Evolutionary conservation across 2,329 filamentous ascomycete genomes (phyloP), one percentile per base, ranked within the genome.

Genomic region (Colletotrichum karsti): DNA sequence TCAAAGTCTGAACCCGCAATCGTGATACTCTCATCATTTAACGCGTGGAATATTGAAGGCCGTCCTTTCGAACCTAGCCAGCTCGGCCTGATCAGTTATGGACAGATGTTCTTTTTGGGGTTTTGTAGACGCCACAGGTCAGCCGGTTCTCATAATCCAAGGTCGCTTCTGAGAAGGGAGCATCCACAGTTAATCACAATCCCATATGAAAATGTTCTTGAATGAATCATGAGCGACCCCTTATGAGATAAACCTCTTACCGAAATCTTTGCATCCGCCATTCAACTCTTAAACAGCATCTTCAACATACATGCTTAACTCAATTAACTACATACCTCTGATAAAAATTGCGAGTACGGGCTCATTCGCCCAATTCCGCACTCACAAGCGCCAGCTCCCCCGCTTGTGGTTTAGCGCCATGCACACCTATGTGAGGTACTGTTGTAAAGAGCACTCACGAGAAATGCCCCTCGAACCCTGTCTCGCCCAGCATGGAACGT

Each of bases 1-100:
- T 67, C 54, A 51, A 50, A 60, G 44, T 26, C 35, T 6, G 57
- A 37, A 51, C 20, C 61, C 53, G 58, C 58, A 62, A 53, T 54
- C 26, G 22, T 42, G 48, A 39, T 53, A 8, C 33, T 24, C 26
- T 35, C 9, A 35, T 35, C 6, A 35, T 12, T 35, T 35, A 9
- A 15, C 5, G 33, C 4, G 33, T 35, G 33, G 15, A 15, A 28
- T 33, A 28, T 9, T 26, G 46, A 20, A 50, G 5, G 4, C 26
- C 26, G 18, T 28, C 46, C 28, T 26, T 7, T n/a, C 9, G 26
- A 50, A 13, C 28, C 2, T 18, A 7, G 28, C 22, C 26, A 42
- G 9, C 9, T 8, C 1, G 8, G 15, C 18, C 26, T n/a, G 46
- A 20, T 2, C 28, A n/a, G 46, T 33, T 12, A 35, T 35, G 28